A percentile compares a stretch with the other conserved stretches of the same genome.
Conservation (phyloP, 2,329 filamentous ascomycete genomes). For the Nigrograna mackinnonii region DNA sequence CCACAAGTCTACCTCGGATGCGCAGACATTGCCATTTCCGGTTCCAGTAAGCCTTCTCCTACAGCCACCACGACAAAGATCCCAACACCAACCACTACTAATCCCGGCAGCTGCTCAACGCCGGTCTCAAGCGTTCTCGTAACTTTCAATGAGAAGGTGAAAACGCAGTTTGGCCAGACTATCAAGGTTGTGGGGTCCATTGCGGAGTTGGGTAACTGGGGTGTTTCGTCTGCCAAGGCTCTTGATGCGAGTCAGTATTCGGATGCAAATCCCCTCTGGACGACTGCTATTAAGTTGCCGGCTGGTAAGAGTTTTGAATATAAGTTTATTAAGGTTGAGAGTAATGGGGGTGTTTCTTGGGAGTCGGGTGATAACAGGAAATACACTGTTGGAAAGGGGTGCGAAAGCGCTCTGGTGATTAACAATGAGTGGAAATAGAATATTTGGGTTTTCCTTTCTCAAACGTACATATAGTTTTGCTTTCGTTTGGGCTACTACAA, state of each 20-base stretch:
- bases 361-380: conserved; percentile 48
- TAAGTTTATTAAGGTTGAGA: conserved; percentile 50
- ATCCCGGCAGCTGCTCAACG: conserved; percentile 22
- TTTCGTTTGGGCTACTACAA: too few relatives aligned
- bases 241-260: conserved; percentile 50
- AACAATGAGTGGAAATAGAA: conserved; percentile 29
- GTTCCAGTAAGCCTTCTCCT: conserved; percentile 10
- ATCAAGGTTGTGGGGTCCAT: conserved; percentile 51
- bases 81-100: conserved; percentile 10
- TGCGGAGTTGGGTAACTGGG: conserved; percentile 49
- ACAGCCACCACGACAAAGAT: conserved; percentile 10
- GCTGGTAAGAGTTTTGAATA: conserved; percentile 50
- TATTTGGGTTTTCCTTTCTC: too few relatives aligned
- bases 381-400: conserved; percentile 34
- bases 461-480: too few relatives aligned
- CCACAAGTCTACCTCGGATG: conserved; percentile 36
- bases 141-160: conserved; percentile 51
- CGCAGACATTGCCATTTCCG: conserved; percentile 34
- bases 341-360: conserved; percentile 50
- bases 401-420: conserved; percentile 18
- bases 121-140: conserved; percentile 36
- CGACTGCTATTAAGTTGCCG: conserved; percentile 42
- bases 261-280: conserved; percentile 49
- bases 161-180: conserved; percentile 54
- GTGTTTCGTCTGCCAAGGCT: conserved; percentile 42